Evolutionary conservation across 371 early-diverging fungal species (phyloP), one percentile per base, ranked within the genome.

Genomic region (Mortierella sp.): DNA sequence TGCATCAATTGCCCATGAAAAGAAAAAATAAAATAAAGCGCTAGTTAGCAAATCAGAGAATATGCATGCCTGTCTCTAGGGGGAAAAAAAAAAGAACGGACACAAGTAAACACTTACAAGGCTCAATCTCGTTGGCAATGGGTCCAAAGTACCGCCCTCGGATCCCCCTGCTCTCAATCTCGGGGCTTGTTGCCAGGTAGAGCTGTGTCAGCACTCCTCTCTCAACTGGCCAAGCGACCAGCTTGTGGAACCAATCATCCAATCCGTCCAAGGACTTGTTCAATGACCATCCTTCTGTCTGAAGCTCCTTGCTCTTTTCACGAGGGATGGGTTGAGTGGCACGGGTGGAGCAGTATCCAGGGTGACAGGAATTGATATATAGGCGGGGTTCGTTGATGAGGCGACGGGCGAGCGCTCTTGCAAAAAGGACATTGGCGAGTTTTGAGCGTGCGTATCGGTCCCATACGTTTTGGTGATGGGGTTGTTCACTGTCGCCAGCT

Each of bases 341-440:
- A 16, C 55, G 37, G 19, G 74, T 73, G 19, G 80, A 74, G 34
- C 95, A 90, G 13, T 59, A 57, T 14, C 74, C 74, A 14, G 74
- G 74, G 31, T 73, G 74, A 11, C 34, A 28, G n/a, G 46, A 13
- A 75, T 94, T 94, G 54, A 91, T 92, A 19, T 89, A 89, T 10
- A 95, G 83, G 48, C 87, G 64, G 24, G 21, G 51, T 61, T 89
- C 81, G 34, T 73, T 83, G 67, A 53, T 50, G 13, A 91, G 80
- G 57, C 72, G 89, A 75, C 87, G 83, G 2, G 88, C 81, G 48
- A 95, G 84, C 24, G 88, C 88, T 8, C 76, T 86, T 26, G 93
- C 81, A 80, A 92, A 94, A 19, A 93, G 82, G n/a, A 93, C 76
- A 82, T 94, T 93, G 73, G 92, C 91, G 40, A 94, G 86, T 85